Base-by-base conservation (phyloP, 169 alveolate genomes). In the Babesia divergens region DNA sequence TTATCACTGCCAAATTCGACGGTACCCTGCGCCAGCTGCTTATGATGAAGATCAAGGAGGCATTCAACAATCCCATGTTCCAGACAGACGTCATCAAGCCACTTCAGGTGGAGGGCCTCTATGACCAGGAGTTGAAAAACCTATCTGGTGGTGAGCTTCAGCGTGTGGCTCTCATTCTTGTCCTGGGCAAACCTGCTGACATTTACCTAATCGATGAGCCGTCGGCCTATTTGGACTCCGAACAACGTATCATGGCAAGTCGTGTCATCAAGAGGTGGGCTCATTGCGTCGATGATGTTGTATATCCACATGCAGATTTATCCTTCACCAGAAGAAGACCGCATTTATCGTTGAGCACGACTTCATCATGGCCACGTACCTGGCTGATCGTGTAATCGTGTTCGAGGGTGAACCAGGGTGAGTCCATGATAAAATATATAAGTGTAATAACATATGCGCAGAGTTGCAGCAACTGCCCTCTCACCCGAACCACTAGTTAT, bases 261-360 rank as follows among this genome's bases (percentile, higher is more conserved):
- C 95, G 96, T 54, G 98, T 98, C 46, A 97, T 98, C 88, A 98
- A 98, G 76, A 86, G 99, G 84, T 65, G 18, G 34, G 62, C 20
- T 40, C 16, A 40, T 3, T 43, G 34, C 13, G n/a, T 20, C 29
- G 11, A 5, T 44, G 37, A n/a, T 20, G 7, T 40, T 7, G 22
- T 54, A 16, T 24, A 5, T 2, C 26, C 11, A 7, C 20, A 9
- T 24, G 31, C 62, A 81, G 90, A 54, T 98, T 95, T 89, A 96
- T 97, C 29, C 87, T 98, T 70, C 98, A 96, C 89, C 91, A 98
- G 43, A 97, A 97, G 93, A 97, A 94, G 85, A 91, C 99, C 38
- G 99, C 99, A 20, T 98, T 98, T 82, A 86, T 98, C 49, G 99
- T 98, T 18, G 99, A 98, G 88, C 99, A 98, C 83, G 99, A 98